Percentiles rank a stretch among this genome's conserved stretches.
Evolutionary conservation across 1,284 basidiomycete species (phyloP).

Genomic region (Ceratobasidium sp.): DNA sequence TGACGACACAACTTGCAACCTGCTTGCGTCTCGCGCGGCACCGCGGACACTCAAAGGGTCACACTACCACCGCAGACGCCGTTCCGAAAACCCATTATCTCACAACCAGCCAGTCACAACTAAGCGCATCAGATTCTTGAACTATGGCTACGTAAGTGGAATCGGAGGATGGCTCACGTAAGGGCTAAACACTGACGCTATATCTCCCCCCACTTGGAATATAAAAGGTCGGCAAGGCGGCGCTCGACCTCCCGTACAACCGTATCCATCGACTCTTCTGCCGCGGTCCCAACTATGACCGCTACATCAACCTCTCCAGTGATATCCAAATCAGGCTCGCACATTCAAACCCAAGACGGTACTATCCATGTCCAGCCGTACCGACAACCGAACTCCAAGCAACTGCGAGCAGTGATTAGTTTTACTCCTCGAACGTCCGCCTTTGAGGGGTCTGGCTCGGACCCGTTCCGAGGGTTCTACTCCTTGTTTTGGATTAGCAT

Average conservation of each 20-base stretch:
- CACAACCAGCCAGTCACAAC: too few relatives aligned
- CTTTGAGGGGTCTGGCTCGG: conserved; percentile 78
- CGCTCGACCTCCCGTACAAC: conserved; percentile 12
- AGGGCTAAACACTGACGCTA: not conserved
- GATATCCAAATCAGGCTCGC: conserved; percentile 42
- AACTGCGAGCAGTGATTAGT: conserved; percentile 74
- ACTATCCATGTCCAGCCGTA: conserved; percentile 72
- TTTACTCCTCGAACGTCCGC: conserved; percentile 84
- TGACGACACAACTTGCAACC: too few relatives aligned
- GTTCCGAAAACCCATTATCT: too few relatives aligned
- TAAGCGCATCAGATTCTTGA: too few relatives aligned
- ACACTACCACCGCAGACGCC: too few relatives aligned
- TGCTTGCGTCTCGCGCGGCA: too few relatives aligned
- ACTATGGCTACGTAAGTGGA: too few relatives aligned
- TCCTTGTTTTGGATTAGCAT: conserved; percentile 79
- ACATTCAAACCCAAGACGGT: conserved; percentile 42
- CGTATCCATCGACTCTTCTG: conserved; percentile 18
- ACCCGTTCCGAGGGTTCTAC: conserved; percentile 96
- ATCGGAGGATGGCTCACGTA: too few relatives aligned
- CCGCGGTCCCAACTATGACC: conserved; percentile 8
- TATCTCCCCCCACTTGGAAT: not conserved
- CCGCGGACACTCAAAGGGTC: too few relatives aligned
- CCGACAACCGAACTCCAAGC: conserved; percentile 66
- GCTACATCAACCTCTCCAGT: conserved; percentile 11
- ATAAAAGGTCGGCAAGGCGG: conserved; percentile 9